Base-by-base conservation (phyloP, 768 basidiomycete genomes). In the Russula sp. region DNA sequence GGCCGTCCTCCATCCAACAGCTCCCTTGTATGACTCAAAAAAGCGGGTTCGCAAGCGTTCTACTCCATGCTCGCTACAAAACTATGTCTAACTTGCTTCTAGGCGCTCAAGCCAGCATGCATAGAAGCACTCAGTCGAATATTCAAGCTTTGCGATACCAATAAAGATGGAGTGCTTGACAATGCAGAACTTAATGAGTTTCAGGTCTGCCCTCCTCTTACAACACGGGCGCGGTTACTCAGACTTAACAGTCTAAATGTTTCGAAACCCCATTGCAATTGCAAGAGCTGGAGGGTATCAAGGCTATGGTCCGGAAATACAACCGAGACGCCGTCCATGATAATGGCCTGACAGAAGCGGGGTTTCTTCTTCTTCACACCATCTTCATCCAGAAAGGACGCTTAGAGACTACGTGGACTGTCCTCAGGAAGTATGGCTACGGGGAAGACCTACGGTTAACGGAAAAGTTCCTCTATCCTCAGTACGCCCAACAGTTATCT, bases 371-470 rank as follows among this genome's bases (percentile, higher is more conserved):
- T 70, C 84, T 99, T 13, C 93, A 98, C 72, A 98, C 96, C 3
- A 90, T 86, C 66, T 99, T 99, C 75, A 97, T 99, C 58, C 96
- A 96, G 74, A 85, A 88, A 45, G 96, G 96, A 22, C 82, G 96
- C 51, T 79, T 96, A 64, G 96, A 99, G 73, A 98, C 96, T 32
- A 98, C 96, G 1, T 99, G 96, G 96, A 95, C 93, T 8, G 93
- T 96, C 7, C 79, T 99, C 66, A 79, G 95, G 64, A 92, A 85
- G 70, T 98, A 97, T 72, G 96, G 96, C 5, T 99, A 99, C 70
- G 96, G 88, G 14, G 96, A 98, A 72, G 95, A 98, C 69, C 74
- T 99, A 65, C 85, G 87, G 67, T 75, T 99, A 64, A 88, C 87
- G 29, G 96, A 98, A 71, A 79, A 83, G 7, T 97, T 95, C 75